phyloP scores from a whole-genome alignment of 2,329 filamentous ascomycete genomes.

The Colletotrichum siamense region DNA sequence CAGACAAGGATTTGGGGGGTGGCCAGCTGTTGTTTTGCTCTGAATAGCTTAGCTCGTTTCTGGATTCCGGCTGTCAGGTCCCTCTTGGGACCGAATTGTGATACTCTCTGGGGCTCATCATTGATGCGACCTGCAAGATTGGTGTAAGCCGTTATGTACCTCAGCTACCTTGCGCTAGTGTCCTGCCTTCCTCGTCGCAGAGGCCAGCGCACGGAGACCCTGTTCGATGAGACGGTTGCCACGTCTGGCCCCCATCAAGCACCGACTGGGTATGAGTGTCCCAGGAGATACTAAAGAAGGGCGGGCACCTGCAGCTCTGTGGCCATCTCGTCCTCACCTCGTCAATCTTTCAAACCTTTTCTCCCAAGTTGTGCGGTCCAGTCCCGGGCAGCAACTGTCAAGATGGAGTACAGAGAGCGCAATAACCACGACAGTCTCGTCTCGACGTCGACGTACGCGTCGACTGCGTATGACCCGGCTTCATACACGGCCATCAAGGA shows the following conservation, averaged over 20 bases:
- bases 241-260: background rate
- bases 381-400: constrained; percentile 10
- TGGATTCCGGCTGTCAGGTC: background rate
- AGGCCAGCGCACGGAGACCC: constrained; percentile 17
- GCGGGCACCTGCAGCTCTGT: background rate
- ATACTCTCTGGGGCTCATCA: background rate
- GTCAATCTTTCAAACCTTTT: background rate
- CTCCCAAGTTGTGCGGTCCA: background rate
- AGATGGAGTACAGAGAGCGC: constrained; percentile 14
- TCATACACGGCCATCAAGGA: constrained; percentile 20
- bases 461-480: constrained; percentile 15
- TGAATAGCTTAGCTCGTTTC: background rate
- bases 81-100: constrained; percentile 1
- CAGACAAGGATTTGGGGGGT: background rate
- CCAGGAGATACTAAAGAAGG: constrained; percentile 18
- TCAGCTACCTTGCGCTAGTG: background rate
- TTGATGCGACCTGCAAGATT: background rate
- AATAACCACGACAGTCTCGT: constrained; percentile 1
- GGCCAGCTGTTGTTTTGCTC: background rate
- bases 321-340: background rate
- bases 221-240: background rate
- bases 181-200: background rate
- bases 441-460: constrained; percentile 12
- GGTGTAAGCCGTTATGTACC: constrained; percentile 13
- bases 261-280: background rate